Conservation (phyloP, 2,329 filamentous ascomycete species). For the Venturia effusa region DNA sequence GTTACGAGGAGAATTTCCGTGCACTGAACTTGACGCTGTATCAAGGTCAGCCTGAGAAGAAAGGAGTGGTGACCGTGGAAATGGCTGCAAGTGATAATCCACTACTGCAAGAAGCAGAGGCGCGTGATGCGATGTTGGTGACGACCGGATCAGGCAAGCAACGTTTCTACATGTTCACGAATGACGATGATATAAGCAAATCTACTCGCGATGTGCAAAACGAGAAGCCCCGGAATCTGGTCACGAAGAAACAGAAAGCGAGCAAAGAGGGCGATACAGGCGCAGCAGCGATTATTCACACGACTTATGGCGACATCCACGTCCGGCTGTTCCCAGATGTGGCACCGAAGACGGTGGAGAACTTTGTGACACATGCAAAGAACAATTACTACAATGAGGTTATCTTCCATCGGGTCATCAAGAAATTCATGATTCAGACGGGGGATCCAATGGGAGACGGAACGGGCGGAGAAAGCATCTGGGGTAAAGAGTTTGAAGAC, state of each 20-base stretch:
- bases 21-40: conserved; percentile 77
- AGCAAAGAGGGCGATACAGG: conserved; percentile 61
- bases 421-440: conserved; percentile 95
- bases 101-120: conserved; percentile 81
- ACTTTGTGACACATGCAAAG: conserved; percentile 86
- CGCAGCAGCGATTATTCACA: conserved; percentile 76
- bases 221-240: conserved; percentile 68
- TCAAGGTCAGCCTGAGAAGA: conserved; percentile 91
- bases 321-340: conserved; percentile 87
- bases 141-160: conserved; percentile 76
- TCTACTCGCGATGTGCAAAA: conserved; percentile 86
- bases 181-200: conserved; percentile 73
- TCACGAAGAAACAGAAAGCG: conserved; percentile 34
- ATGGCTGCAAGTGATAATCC: conserved; percentile 97
- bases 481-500: conserved; percentile 86
- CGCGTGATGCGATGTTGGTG: conserved; percentile 79
- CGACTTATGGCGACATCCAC: conserved; percentile 86
- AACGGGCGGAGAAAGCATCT: conserved; percentile 83
- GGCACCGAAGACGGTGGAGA: conserved; percentile 90
- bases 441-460: conserved; percentile 83
- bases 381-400: conserved; percentile 95
- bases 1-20: conserved; percentile 78
- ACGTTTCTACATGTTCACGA: conserved; percentile 97
- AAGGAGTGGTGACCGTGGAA: conserved; percentile 82
- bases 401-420: conserved; percentile 93